These are phyloP conservation scores for Castanospermum australe DNA, from an alignment of 306 rosid genomes.

Conservation along the genomic window DNA sequence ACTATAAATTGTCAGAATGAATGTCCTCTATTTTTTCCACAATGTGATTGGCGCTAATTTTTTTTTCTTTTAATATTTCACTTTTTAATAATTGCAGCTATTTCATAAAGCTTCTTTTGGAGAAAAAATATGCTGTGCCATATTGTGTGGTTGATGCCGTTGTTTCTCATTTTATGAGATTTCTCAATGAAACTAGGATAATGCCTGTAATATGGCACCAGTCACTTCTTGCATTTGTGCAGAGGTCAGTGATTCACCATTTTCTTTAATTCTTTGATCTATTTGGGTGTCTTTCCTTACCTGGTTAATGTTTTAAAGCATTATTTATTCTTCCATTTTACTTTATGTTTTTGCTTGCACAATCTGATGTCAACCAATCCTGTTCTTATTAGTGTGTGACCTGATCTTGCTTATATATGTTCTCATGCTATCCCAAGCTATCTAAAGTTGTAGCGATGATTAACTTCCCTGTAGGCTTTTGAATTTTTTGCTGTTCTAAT, in stretches of 20 bases:
- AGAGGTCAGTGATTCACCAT: slow-evolving; percentile 58
- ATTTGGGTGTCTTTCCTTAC: not conserved
- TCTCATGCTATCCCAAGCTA: not conserved
- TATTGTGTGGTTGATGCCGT: slow-evolving; percentile 79
- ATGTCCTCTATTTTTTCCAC: not conserved
- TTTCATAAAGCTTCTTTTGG: slow-evolving; percentile 90
- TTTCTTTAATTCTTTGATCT: not conserved
- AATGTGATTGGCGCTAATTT: slow-evolving; percentile 18
- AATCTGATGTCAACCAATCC: not conserved
- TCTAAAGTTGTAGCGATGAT: not conserved
- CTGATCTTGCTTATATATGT: not conserved
- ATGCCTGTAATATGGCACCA: slow-evolving; percentile 99
- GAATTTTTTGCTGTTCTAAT: not conserved
- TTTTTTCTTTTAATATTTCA: slow-evolving; percentile 21
- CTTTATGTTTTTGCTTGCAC: not conserved
- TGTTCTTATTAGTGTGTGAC: not conserved
- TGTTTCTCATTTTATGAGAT: slow-evolving; percentile 80
- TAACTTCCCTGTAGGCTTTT: not conserved
- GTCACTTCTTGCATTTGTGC: slow-evolving; percentile 88
- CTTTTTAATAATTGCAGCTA: slow-evolving; percentile 61
- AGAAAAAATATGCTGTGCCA: slow-evolving; percentile 93
- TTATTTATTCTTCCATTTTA: not conserved
- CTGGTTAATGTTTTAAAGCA: not conserved
- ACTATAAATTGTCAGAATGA: not conserved
- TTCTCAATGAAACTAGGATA: slow-evolving; percentile 59